Percentiles rank a stretch among this genome's conserved stretches.
phyloP scores from a whole-genome alignment of 2,329 filamentous ascomycete species.

The Fusarium nematophilum region DNA sequence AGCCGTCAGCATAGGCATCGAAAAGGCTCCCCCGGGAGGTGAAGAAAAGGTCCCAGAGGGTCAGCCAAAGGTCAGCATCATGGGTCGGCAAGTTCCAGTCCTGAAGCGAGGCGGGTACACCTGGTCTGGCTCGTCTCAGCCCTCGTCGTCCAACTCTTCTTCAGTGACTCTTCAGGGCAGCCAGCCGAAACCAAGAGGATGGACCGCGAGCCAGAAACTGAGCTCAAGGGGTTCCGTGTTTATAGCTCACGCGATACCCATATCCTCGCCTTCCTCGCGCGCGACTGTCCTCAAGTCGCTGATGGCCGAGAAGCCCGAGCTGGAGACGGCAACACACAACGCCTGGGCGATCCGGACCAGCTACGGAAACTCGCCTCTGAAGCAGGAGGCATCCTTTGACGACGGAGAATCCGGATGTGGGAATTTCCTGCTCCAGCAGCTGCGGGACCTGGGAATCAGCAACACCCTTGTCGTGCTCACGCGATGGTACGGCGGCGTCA shows the following conservation, averaged over 20 bases:
- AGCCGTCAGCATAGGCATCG: slow-evolving; percentile 79
- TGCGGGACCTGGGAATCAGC: slow-evolving; percentile 62
- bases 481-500: slow-evolving; percentile 71
- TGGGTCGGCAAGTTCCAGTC: slow-evolving; percentile 79
- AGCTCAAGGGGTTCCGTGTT: slow-evolving; percentile 67
- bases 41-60: slow-evolving; percentile 80
- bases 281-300: slow-evolving; percentile 59
- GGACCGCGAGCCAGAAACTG: slow-evolving; percentile 64
- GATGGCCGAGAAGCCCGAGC: slow-evolving; percentile 58
- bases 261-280: slow-evolving; percentile 55
- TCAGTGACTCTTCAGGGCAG: slow-evolving; percentile 26
- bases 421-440: slow-evolving; percentile 64
- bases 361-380: slow-evolving; percentile 52
- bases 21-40: slow-evolving; percentile 72
- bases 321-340: slow-evolving; percentile 69
- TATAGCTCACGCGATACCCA: slow-evolving; percentile 60
- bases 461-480: slow-evolving; percentile 69
- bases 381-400: slow-evolving; percentile 65
- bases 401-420: slow-evolving; percentile 72
- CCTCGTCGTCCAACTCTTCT: slow-evolving; percentile 29
- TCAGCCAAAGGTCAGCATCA: slow-evolving; percentile 77
- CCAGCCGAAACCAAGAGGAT: slow-evolving; percentile 48
- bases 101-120: slow-evolving; percentile 82
- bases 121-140: slow-evolving; percentile 45
- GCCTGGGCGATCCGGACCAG: slow-evolving; percentile 60